Base-by-base conservation (phyloP, 2,329 filamentous ascomycete genomes). In the Aspergillus latus region DNA sequence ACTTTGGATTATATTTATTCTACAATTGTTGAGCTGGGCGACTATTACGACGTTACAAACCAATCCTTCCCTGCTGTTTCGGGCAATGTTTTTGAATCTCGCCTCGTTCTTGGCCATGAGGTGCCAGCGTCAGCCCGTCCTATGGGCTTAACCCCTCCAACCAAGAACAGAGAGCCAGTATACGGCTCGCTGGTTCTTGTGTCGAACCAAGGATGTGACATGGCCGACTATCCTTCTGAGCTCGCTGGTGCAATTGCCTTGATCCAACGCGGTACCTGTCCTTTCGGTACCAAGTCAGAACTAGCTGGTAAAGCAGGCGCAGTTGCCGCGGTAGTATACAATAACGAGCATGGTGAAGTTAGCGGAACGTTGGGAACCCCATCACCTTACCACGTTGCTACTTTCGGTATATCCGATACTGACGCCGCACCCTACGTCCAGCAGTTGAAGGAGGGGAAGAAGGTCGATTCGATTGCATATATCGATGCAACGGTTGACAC, bases 241-340 rank as follows among this genome's bases (percentile, higher is more conserved):
- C 74, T 87, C 4, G 69, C 75, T 5, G 87, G 85, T 52, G 84
- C 84, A 50, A 86, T 94, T 59, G 88, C 87, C 5, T 78, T 93
- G 49, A 82, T 93, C 60, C 78, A 80, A 28, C 84, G 89, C 54
- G 89, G 90, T 51, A 78, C 72, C 1, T 93, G 89, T 70, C 66
- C 85, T 3, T 93, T 92, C 63, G 88, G 87, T 9, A 74, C 79
- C 59, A 93, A 94, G 75, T 87, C 87, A 2, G 81, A 80, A 54
- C 76, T 83, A 11, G 88, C 90, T 6, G 87, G 87, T 30, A 80
- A 78, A 54, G 87, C 87, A 1, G 89, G 89, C n/a, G 90, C 90
- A 5, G 70, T 84, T 4, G 89, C 86, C 4, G 88, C 87, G 1
- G 75, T 93, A 9, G 79, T 93, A 47, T 92, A 89, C 75, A 91